Conservation (phyloP, 768 basidiomycete species). For the Neoboletus subvelutipes region DNA sequence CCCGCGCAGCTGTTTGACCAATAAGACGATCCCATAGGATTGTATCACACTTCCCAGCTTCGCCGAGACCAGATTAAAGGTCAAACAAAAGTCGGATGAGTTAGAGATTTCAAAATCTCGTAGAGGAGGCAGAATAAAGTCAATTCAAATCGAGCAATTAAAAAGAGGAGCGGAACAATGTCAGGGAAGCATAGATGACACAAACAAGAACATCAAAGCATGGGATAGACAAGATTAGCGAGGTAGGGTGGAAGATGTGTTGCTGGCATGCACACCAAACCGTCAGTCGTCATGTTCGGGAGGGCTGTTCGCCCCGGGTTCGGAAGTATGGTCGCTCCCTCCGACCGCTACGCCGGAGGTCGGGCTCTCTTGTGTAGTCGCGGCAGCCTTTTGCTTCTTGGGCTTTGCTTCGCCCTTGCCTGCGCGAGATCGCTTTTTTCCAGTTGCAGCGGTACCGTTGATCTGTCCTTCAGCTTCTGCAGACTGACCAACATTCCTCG, state of each 20-base stretch:
- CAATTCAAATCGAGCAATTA: slow-evolving; percentile 22
- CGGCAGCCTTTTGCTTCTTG: slow-evolving; percentile 33
- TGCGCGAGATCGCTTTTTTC: slow-evolving; percentile 31
- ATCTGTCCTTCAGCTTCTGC: slow-evolving; percentile 16
- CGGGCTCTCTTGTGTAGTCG: slow-evolving; percentile 15
- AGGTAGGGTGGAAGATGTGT: not conserved
- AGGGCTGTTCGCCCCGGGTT: slow-evolving; percentile 25
- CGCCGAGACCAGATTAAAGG: slow-evolving; percentile 29
- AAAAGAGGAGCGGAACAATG: not conserved
- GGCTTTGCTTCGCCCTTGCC: slow-evolving; percentile 32
- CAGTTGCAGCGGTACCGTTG: slow-evolving; percentile 17
- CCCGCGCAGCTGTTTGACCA: slow-evolving; percentile 31
- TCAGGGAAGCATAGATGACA: slow-evolving; percentile 7
- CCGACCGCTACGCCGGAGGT: slow-evolving; percentile 25
- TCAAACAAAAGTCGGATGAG: slow-evolving; percentile 29
- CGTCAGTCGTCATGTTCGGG: slow-evolving; percentile 25
- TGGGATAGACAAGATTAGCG: slow-evolving; percentile 3
- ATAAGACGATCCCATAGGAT: slow-evolving; percentile 27
- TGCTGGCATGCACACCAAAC: slow-evolving; percentile 1
- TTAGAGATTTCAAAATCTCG: slow-evolving; percentile 18
- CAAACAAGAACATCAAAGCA: slow-evolving; percentile 15
- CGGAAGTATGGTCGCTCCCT: slow-evolving; percentile 29
- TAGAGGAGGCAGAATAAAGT: slow-evolving; percentile 26
- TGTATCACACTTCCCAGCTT: slow-evolving; percentile 15
- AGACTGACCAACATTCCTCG: slow-evolving; percentile 24